Base-by-base conservation (phyloP, 140 eudicot species). In the Erigeron philadelphicus region DNA sequence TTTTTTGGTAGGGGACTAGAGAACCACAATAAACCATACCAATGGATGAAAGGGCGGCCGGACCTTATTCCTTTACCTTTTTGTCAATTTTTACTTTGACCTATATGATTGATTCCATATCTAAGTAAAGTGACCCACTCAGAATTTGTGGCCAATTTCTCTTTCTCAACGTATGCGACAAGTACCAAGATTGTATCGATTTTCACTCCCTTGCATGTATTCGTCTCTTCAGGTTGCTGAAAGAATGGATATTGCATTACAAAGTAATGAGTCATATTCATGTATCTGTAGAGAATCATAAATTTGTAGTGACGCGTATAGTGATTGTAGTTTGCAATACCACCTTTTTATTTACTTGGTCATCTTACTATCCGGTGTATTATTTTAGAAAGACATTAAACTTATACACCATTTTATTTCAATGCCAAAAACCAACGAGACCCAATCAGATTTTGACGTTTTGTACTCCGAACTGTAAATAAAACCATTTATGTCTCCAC, bases 11-110 rank as follows among this genome's bases (percentile, higher is more conserved):
- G 49, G 67, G 48, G n/a, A 0, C 8, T 25, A 7, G 41, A 49
- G 38, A 31, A 31, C 38, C 38, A 2, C 38, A 31, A 31, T 5
- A 31, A 31, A 45, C 54, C 38, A 58, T 18, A 31, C 60, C 43
- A 11, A 18, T 38, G 4, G 17, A 65, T 47, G 74, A 9, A 56
- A 5, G 71, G 59, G 7, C 58, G 61, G 21, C 72, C 72, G 48
- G 57, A 42, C 56, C 50, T 44, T 65, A 64, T 64, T 64, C 66
- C 12, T 49, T 49, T 46, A 5, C 16, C 11, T 7, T 63, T 45
- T 44, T 3, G 49, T 45, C 11, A 45, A 7, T 45, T 45, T 1
- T 4, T 1, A 31, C 38, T 13, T 42, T 44, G 47, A 8, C 52
- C 31, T 23, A 7, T 3, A 7, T 45, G 8, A 6, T 59, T 10